Percentiles rank a stretch among this genome's conserved stretches.
Evolutionary conservation across 2,329 filamentous ascomycete species (phyloP).

Genomic region (Sarocladiaceae sp.): DNA sequence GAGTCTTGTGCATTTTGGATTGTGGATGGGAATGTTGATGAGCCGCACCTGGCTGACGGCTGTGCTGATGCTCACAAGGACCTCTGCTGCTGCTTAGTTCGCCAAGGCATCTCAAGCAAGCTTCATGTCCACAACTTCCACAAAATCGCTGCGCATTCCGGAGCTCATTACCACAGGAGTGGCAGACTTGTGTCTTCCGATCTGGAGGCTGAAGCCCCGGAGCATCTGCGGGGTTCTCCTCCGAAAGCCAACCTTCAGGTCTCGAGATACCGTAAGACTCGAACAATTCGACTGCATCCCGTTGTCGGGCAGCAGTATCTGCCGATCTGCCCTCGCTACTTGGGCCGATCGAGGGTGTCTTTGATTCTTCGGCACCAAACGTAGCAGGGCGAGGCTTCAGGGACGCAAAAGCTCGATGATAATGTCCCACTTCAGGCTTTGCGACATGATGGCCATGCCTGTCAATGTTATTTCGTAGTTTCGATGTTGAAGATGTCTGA

Average conservation of each 20-base stretch:
- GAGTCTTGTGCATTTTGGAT: neutral
- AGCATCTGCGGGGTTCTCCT: constrained; percentile 24
- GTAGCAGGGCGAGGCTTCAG: neutral
- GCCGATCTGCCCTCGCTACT: constrained; percentile 21
- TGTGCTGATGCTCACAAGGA: neutral
- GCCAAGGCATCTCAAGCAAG: constrained; percentile 43
- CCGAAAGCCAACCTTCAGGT: constrained; percentile 42
- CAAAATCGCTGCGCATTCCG: neutral
- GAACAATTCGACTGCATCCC: constrained; percentile 44
- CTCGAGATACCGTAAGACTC: constrained; percentile 40
- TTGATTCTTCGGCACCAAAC: neutral
- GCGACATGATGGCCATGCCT: neutral
- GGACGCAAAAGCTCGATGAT: neutral
- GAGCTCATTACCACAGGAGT: constrained; percentile 36
- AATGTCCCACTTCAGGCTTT: neutral
- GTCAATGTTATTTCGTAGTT: neutral
- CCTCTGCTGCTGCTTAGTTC: constrained; percentile 20
- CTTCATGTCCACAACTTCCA: constrained; percentile 43
- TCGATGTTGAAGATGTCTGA: neutral
- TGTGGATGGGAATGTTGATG: neutral
- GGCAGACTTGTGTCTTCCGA: constrained; percentile 36
- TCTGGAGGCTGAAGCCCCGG: constrained; percentile 12
- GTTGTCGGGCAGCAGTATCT: constrained; percentile 30
- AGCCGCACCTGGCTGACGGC: neutral
- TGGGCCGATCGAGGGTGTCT: neutral